These are phyloP conservation scores for Trypanosoma mega DNA, from an alignment of 208 protist genomes.

Conservation along the genomic window DNA sequence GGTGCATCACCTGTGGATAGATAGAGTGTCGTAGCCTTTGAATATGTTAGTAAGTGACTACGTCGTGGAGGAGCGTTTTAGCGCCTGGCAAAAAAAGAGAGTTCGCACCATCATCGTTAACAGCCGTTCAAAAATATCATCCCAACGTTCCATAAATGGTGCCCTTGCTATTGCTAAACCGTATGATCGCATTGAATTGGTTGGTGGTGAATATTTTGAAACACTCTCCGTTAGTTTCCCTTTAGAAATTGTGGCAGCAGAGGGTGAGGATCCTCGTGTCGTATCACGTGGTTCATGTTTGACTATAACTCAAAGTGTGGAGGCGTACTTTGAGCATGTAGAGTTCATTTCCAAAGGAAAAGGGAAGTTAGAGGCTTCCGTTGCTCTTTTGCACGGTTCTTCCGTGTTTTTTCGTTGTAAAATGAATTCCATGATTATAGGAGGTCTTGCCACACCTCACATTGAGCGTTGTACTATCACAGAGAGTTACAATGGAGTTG, in stretches of 20 bases:
- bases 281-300: conserved; percentile 60
- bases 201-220: conserved; percentile 81
- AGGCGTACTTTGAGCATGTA: conserved; percentile 70
- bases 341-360: conserved; percentile 57
- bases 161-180: conserved; percentile 76
- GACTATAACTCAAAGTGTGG: conserved; percentile 63
- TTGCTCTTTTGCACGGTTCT: conserved; percentile 56
- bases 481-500: conserved; percentile 68
- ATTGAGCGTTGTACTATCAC: conserved; percentile 69
- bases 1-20: conserved; percentile 9
- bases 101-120: conserved; percentile 87
- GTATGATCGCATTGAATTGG: conserved; percentile 85
- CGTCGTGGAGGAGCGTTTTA: conserved; percentile 67
- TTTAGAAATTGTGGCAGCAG: conserved; percentile 78
- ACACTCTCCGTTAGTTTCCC: conserved; percentile 62
- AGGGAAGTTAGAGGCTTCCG: conserved; percentile 56
- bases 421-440: conserved; percentile 63
- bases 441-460: conserved; percentile 38
- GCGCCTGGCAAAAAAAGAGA: conserved; percentile 84
- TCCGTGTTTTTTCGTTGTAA: conserved; percentile 61
- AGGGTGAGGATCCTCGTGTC: conserved; percentile 80
- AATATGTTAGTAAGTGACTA: too few relatives aligned
- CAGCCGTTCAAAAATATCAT: conserved; percentile 46
- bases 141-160: conserved; percentile 51
- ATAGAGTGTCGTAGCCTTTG: background rate